phyloP scores from a whole-genome alignment of 2,329 filamentous ascomycete genomes.

The Claviceps sp. region DNA sequence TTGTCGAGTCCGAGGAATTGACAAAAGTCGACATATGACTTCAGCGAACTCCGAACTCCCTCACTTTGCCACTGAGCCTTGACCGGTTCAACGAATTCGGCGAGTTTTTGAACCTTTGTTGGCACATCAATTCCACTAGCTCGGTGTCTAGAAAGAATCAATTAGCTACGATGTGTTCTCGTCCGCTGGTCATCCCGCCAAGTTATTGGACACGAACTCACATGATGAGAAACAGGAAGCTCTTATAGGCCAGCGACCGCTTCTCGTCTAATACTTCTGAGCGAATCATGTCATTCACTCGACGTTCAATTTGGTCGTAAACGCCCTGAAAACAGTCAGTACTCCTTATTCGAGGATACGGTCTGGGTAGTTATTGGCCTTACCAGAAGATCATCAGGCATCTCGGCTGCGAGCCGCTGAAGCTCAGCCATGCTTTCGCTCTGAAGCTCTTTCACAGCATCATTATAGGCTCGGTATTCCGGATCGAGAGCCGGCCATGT shows the following conservation, averaged over 20 bases:
- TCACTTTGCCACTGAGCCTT: constrained; percentile 66
- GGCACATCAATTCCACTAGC: constrained; percentile 58
- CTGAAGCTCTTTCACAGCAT: constrained; percentile 82
- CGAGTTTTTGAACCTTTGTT: constrained; percentile 58
- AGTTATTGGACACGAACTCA: constrained; percentile 22
- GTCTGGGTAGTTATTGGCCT: constrained; percentile 11
- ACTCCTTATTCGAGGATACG: neutral
- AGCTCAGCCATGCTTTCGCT: constrained; percentile 75
- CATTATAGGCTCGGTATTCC: constrained; percentile 61
- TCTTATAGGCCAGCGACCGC: constrained; percentile 71
- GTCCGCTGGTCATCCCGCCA: neutral
- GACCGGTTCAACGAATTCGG: constrained; percentile 70
- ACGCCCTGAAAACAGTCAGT: constrained; percentile 40
- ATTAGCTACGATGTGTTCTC: neutral
- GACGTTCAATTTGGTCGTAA: constrained; percentile 74
- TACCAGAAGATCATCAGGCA: constrained; percentile 78
- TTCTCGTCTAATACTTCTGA: constrained; percentile 67
- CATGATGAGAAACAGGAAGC: constrained; percentile 89
- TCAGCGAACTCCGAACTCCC: constrained; percentile 53
- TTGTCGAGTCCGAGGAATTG: constrained; percentile 65
- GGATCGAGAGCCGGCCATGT: constrained; percentile 64
- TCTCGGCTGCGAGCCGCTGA: constrained; percentile 76
- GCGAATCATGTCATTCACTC: constrained; percentile 67
- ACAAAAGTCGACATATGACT: constrained; percentile 68
- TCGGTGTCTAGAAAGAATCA: constrained; percentile 48